phyloP scores from a whole-genome alignment of 2,329 filamentous ascomycete species.

The Fusarium subglutinans region DNA sequence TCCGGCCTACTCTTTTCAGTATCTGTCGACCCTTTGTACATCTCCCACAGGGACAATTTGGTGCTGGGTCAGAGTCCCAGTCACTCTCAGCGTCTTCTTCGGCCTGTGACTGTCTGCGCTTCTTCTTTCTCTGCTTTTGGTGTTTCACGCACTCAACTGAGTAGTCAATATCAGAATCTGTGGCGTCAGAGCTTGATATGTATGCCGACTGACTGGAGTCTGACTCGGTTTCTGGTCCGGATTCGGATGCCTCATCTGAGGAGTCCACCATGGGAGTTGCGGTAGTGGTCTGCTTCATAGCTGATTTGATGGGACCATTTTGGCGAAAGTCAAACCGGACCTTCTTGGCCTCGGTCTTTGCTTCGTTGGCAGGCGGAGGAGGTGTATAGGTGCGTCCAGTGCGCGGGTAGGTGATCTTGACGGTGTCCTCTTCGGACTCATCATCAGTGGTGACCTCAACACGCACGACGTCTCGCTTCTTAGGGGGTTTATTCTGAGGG shows the following conservation, averaged over 20 bases:
- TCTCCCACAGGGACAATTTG: conserved; percentile 41
- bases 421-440: conserved; percentile 58
- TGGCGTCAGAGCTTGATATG: conserved; percentile 18
- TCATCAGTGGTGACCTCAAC: conserved; percentile 61
- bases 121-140: conserved; percentile 31
- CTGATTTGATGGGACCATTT: conserved; percentile 40
- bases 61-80: conserved; percentile 48
- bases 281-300: conserved; percentile 35
- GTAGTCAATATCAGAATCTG: conserved; percentile 31
- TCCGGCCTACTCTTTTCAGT: conserved; percentile 37
- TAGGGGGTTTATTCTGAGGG: conserved; percentile 40
- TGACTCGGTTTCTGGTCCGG: conserved; percentile 28
- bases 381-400: conserved; percentile 30
- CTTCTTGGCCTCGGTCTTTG: conserved; percentile 48
- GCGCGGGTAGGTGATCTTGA: conserved; percentile 61
- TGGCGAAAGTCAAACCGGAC: conserved; percentile 54
- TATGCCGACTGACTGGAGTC: conserved; percentile 38
- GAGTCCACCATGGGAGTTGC: conserved; percentile 18
- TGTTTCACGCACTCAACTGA: conserved; percentile 18
- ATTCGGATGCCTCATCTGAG: conserved; percentile 37
- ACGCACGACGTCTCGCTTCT: conserved; percentile 47
- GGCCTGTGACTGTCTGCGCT: conserved; percentile 4
- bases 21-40: conserved; percentile 38
- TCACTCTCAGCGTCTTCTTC: conserved; percentile 38
- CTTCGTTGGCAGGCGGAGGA: not conserved